Evolutionary conservation across 345 rosid genomes (phyloP), one percentile per base, ranked within the genome.

Genomic region (Geranium rotundifolium): DNA sequence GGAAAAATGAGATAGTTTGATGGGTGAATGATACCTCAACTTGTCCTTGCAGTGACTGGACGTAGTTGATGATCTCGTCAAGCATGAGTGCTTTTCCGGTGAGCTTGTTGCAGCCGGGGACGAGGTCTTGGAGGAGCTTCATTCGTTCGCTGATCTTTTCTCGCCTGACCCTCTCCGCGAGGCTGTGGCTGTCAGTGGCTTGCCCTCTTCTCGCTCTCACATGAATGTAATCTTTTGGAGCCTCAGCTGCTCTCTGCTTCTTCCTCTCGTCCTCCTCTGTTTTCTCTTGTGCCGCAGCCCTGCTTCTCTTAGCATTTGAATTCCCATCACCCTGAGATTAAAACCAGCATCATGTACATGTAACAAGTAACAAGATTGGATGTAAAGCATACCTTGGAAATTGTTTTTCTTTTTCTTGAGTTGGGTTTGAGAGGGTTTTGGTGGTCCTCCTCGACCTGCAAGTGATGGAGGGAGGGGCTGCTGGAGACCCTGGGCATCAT

Each of bases 141-240:
- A 83, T 74, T 62, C 77, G 75, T 63, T 78, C 79, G 46, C 80
- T 80, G 74, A 83, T 83, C 74, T 78, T 83, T 68, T 79, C 87
- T 66, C 87, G 76, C 63, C 87, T 72, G 18, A 76, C 84, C 87
- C 83, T 76, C 75, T 83, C 88, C 17, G 88, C 85, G 63, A 78
- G 74, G 68, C 88, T 83, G 59, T 83, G 88, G 64, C 81, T 78
- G 52, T 83, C 88, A 30, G 88, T 83, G 41, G 85, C 88, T 68
- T 80, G 85, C 19, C 88, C 97, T 57, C 96, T 73, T 67, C 95
- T 80, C 30, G 95, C 97, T 73, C 97, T 73, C 57, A 91, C 97
- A 74, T 88, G 97, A 72, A 91, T 85, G 67, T 83, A 89, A 61
- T 86, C 96, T 68, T 80, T 84, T 2, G 79, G 83, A 63, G 84